Conservation (phyloP, 163 green algal genomes). For the Scenedesmus sp. region DNA sequence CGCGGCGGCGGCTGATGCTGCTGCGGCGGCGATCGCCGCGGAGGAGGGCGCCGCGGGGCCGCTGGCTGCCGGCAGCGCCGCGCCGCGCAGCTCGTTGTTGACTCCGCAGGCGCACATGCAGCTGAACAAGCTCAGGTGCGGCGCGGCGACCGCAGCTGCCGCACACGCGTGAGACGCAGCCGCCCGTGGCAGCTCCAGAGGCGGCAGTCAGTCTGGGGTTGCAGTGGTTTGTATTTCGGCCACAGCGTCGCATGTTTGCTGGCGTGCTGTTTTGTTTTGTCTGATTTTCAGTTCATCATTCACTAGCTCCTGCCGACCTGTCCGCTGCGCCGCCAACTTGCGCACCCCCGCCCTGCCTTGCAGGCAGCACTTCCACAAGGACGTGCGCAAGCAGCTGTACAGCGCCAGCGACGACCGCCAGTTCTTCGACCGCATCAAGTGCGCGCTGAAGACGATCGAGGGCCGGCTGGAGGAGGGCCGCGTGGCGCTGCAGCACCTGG, state of each 20-base stretch:
- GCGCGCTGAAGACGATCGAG: slow-evolving; percentile 75
- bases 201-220: no score
- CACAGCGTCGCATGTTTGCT: no score
- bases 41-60: slow-evolving; percentile 35
- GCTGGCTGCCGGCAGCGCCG: slow-evolving; percentile 8
- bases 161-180: no score
- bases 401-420: slow-evolving; percentile 74
- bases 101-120: slow-evolving; percentile 30
- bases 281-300: no score
- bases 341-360: no score
- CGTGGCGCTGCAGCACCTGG: slow-evolving; percentile 87
- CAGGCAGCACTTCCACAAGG: slow-evolving; percentile 75
- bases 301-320: no score
- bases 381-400: slow-evolving; percentile 91
- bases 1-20: slow-evolving; percentile 11
- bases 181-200: no score
- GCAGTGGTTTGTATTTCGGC: no score
- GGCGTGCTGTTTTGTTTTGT: no score
- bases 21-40: slow-evolving; percentile 26
- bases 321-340: no score
- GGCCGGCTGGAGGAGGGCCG: slow-evolving; percentile 79
- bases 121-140: slow-evolving; percentile 45
- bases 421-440: slow-evolving; percentile 84
- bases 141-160: neutral
- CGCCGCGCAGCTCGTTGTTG: neutral